phyloP scores from a whole-genome alignment of 371 early-diverging fungal species.

The Mortierella sp. region DNA sequence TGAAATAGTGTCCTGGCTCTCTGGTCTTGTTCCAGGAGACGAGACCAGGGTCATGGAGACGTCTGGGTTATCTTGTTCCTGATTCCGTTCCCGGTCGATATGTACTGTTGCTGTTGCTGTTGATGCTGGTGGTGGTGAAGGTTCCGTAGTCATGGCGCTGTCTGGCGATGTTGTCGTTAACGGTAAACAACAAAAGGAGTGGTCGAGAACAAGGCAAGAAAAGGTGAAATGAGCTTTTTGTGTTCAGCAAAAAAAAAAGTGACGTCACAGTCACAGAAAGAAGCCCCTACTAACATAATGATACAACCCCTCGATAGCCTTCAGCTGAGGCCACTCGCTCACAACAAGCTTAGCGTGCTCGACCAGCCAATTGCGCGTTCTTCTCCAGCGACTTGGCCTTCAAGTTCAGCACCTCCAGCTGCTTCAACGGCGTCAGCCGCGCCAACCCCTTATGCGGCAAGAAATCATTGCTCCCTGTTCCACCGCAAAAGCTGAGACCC shows the following conservation, averaged over 20 bases:
- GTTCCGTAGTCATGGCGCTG: neutral
- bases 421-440: neutral
- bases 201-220: neutral
- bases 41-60: neutral
- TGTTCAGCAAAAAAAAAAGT: too few species aligned
- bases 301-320: conserved; percentile 13
- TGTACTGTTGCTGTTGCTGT: neutral
- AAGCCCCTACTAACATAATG: neutral
- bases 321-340: conserved; percentile 15
- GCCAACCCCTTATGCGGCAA: neutral
- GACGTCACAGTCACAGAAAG: too few species aligned
- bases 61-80: neutral
- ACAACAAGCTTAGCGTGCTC: conserved; percentile 16
- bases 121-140: neutral
- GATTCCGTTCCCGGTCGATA: neutral
- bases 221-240: neutral
- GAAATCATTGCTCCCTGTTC: conserved; percentile 1
- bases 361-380: conserved; percentile 11
- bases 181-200: neutral
- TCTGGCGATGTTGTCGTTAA: neutral
- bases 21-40: conserved; percentile 13
- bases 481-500: conserved; percentile 13
- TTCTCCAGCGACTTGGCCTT: neutral
- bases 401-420: conserved; percentile 15
- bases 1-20: conserved; percentile 39